These are phyloP conservation scores for Oxyria digyna DNA, from an alignment of 148 eudicot genomes.

Conservation along the genomic window DNA sequence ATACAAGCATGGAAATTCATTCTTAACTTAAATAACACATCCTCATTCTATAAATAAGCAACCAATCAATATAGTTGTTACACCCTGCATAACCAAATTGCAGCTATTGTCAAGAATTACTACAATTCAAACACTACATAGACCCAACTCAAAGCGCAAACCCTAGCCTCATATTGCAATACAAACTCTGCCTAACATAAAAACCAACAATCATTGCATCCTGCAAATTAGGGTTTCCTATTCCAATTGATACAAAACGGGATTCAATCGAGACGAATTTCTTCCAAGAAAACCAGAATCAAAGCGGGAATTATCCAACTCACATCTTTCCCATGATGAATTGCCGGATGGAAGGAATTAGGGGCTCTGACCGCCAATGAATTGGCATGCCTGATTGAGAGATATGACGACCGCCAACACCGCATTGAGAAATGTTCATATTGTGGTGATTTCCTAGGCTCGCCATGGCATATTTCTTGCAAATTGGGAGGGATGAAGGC, in stretches of 20 bases:
- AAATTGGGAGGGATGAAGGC: background rate
- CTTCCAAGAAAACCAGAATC: background rate
- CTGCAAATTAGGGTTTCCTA: background rate
- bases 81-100: background rate
- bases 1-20: background rate
- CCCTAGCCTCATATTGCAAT: background rate
- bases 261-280: background rate
- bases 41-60: background rate
- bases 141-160: background rate
- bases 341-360: background rate
- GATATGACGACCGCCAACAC: background rate
- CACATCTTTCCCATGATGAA: background rate
- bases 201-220: background rate
- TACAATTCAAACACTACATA: background rate
- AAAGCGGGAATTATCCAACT: background rate
- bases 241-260: background rate
- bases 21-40: background rate
- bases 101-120: background rate
- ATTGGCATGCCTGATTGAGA: conserved; percentile 5
- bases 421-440: background rate
- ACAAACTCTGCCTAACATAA: background rate
- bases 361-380: conserved; percentile 10
- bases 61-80: background rate
- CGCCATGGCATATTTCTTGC: conserved; percentile 9
- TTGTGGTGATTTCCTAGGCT: conserved; percentile 7